These are phyloP conservation scores for Ascochyta clinopodiicola DNA, from an alignment of 2,329 filamentous ascomycete species.

Conservation along the genomic window DNA sequence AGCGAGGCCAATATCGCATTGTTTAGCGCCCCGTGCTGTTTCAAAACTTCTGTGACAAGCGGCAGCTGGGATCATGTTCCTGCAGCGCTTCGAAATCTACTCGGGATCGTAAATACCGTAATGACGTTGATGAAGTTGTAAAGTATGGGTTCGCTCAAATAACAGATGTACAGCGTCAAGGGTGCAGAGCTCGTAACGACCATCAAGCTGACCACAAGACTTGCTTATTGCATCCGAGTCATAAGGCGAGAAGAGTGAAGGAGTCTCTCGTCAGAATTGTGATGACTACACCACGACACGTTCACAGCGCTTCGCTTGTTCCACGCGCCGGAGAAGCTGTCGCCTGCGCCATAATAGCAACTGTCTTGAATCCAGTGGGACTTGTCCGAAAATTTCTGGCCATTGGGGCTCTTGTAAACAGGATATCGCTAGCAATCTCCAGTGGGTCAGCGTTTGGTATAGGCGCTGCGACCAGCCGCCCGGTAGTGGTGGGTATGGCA, in stretches of 20 bases:
- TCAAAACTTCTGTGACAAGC: slow-evolving; percentile 30
- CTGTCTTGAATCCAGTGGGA: slow-evolving; percentile 14
- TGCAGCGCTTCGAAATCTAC: slow-evolving; percentile 10
- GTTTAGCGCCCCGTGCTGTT: slow-evolving; percentile 28
- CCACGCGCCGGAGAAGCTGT: background rate
- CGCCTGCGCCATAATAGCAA: slow-evolving; percentile 5
- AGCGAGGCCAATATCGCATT: slow-evolving; percentile 20
- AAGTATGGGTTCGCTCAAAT: background rate
- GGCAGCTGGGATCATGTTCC: slow-evolving; percentile 20
- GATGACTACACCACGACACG: slow-evolving; percentile 7
- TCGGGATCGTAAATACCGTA: background rate
- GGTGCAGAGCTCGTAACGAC: background rate
- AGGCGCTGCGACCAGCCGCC: slow-evolving; percentile 4
- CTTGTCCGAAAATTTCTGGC: background rate
- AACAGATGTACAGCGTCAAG: background rate
- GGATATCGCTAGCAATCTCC: background rate
- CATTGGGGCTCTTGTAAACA: background rate
- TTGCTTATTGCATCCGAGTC: background rate
- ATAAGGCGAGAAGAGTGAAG: background rate
- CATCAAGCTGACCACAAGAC: background rate
- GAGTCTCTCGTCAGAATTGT: background rate
- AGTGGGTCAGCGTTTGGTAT: background rate
- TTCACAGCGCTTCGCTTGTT: background rate
- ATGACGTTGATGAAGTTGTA: background rate
- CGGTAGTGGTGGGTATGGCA: slow-evolving; percentile 5